These are phyloP conservation scores for Flaveria brownii DNA, from an alignment of 129 eudicot genomes.

Conservation along the genomic window DNA sequence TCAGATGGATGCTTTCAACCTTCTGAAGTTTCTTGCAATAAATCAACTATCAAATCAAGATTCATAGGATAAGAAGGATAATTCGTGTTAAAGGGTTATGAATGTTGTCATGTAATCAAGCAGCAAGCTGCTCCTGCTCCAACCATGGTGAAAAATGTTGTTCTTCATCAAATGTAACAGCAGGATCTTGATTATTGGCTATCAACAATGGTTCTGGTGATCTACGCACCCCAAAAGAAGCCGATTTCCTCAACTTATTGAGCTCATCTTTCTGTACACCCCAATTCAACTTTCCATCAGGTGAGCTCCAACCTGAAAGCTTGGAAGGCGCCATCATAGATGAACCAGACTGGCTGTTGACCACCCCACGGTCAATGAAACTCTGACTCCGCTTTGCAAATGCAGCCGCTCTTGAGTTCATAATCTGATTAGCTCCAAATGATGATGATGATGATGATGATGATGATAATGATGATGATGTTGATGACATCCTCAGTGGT, in stretches of 20 bases:
- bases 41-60: constrained; percentile 26
- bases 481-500: constrained; percentile 50
- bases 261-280: constrained; percentile 77
- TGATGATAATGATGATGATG: constrained; percentile 48
- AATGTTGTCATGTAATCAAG: constrained; percentile 39
- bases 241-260: constrained; percentile 74
- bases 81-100: constrained; percentile 36
- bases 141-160: constrained; percentile 54
- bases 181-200: constrained; percentile 24
- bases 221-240: constrained; percentile 65
- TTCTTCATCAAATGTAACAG: constrained; percentile 40
- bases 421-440: constrained; percentile 46
- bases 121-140: constrained; percentile 63
- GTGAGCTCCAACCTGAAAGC: constrained; percentile 76
- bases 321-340: constrained; percentile 33
- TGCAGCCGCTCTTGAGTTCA: constrained; percentile 56
- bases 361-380: constrained; percentile 64
- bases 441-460: constrained; percentile 51
- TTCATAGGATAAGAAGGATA: constrained; percentile 27
- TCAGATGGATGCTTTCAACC: constrained; percentile 41
- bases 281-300: constrained; percentile 82
- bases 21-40: constrained; percentile 21
- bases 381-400: constrained; percentile 81
- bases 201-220: constrained; percentile 25
- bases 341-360: constrained; percentile 41